Evolutionary conservation across 176 grass and related monocot genomes (phyloP).

Genomic region (Zoysia pacifica): DNA sequence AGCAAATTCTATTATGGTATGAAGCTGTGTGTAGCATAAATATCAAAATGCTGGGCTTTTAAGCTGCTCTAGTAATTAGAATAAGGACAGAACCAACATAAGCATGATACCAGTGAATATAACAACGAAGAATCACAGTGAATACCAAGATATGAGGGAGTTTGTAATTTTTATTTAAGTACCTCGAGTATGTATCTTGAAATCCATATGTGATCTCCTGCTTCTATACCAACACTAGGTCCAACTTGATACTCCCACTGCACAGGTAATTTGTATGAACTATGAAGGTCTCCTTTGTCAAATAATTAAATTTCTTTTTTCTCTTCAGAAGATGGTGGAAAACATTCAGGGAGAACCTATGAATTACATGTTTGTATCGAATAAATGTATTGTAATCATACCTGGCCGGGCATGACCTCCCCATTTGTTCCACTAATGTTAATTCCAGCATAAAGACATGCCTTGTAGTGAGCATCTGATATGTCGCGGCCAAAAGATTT

Average conservation of each 20-base stretch:
- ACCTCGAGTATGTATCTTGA: slow-evolving; percentile 99
- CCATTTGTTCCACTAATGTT: slow-evolving; percentile 98
- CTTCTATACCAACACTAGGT: slow-evolving; percentile 95
- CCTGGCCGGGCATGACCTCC: slow-evolving; percentile 99
- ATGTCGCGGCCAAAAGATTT: slow-evolving; percentile 99
- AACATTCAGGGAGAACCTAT: not conserved
- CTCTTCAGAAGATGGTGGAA: slow-evolving; percentile 21
- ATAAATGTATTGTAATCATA: slow-evolving; percentile 19
- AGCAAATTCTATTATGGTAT: not conserved
- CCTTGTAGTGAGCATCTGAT: slow-evolving; percentile 99
- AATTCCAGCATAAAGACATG: slow-evolving; percentile 93
- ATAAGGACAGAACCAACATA: not conserved
- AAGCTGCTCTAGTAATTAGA: not conserved
- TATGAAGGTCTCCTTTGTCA: slow-evolving; percentile 26
- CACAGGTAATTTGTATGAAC: slow-evolving; percentile 34
- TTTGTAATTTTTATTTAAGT: slow-evolving; percentile 31
- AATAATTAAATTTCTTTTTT: slow-evolving; percentile 4
- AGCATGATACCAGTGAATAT: not conserved
- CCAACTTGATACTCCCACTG: slow-evolving; percentile 99
- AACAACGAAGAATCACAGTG: not conserved
- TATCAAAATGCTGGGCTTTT: not conserved
- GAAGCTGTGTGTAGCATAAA: not conserved
- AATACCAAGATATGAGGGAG: not conserved
- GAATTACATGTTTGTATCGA: not conserved
- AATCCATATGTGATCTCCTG: slow-evolving; percentile 92